Conservation (phyloP, 1,284 basidiomycete species). For the Pseudozyma thailandica region DNA sequence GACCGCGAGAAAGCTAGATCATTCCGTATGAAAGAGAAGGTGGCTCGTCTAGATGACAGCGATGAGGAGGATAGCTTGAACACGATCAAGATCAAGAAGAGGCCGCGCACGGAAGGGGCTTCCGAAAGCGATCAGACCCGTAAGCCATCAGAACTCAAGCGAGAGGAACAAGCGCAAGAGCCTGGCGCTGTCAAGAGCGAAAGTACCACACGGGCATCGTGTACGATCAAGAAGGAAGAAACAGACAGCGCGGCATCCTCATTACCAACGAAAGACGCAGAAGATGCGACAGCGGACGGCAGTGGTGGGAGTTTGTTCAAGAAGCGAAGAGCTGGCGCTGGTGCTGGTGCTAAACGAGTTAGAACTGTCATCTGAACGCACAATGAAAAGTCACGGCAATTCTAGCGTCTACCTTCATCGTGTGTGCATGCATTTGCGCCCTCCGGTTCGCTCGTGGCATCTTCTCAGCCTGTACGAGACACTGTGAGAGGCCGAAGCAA, state of each 20-base stretch:
- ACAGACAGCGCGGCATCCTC: neutral
- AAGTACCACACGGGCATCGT: neutral
- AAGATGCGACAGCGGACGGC: neutral
- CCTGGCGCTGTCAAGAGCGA: constrained; percentile 11
- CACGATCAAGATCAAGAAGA: constrained; percentile 56
- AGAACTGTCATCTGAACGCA: constrained; percentile 39
- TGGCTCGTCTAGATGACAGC: constrained; percentile 23
- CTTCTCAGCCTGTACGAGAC: too few relatives aligned
- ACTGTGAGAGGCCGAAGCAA: too few relatives aligned
- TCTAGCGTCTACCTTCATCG: too few relatives aligned
- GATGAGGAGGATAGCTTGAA: constrained; percentile 36
- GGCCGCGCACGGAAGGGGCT: constrained; percentile 5
- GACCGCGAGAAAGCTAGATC: constrained; percentile 49
- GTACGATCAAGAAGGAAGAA: neutral
- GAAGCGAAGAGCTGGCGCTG: constrained; percentile 55
- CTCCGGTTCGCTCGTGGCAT: too few relatives aligned
- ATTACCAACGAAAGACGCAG: constrained; percentile 6
- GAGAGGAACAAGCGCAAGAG: constrained; percentile 5
- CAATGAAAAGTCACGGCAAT: neutral
- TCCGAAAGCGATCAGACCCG: neutral
- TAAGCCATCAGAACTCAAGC: constrained; percentile 7
- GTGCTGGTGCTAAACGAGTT: constrained; percentile 57
- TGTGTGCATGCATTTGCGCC: too few relatives aligned
- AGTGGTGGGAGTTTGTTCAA: constrained; percentile 51
- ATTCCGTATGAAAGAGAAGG: constrained; percentile 54